phyloP scores from a whole-genome alignment of 108 stramenopile genomes.

The Heterococcus sp. region DNA sequence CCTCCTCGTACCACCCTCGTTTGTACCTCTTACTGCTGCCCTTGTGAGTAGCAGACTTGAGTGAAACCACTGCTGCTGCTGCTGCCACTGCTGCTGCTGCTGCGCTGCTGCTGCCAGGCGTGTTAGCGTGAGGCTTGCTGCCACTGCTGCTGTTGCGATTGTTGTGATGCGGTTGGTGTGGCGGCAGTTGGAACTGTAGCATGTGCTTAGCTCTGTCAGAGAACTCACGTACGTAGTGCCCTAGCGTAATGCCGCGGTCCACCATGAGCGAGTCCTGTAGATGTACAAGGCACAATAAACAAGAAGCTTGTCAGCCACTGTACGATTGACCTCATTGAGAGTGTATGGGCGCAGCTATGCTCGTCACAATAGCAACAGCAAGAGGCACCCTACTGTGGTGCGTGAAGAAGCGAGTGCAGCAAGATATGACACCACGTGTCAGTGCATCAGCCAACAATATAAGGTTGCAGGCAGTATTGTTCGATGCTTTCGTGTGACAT shows the following conservation, averaged over 20 bases:
- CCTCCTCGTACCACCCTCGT: too few species aligned
- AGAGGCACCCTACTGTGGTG: neutral
- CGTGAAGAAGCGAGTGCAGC: neutral
- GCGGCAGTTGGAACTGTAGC: constrained; percentile 1
- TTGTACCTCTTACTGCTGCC: too few species aligned
- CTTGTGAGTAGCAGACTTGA: too few species aligned
- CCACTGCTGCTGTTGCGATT: neutral
- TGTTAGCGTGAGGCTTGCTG: neutral
- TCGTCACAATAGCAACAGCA: neutral
- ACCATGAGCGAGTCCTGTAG: constrained; percentile 9
- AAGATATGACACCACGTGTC: neutral
- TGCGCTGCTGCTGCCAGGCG: neutral
- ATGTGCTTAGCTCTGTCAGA: constrained; percentile 19
- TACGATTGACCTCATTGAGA: neutral
- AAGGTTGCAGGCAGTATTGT: too few species aligned
- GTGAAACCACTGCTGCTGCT: neutral
- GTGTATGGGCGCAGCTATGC: neutral
- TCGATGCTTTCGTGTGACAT: too few species aligned
- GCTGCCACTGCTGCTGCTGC: neutral
- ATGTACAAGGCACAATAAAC: neutral
- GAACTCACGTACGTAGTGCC: constrained; percentile 25
- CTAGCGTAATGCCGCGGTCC: constrained; percentile 26
- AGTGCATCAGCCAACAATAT: neutral
- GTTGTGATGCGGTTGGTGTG: neutral
- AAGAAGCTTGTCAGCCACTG: neutral